phyloP scores from a whole-genome alignment of 139 green algal genomes.

The Dunaliella sp. region DNA sequence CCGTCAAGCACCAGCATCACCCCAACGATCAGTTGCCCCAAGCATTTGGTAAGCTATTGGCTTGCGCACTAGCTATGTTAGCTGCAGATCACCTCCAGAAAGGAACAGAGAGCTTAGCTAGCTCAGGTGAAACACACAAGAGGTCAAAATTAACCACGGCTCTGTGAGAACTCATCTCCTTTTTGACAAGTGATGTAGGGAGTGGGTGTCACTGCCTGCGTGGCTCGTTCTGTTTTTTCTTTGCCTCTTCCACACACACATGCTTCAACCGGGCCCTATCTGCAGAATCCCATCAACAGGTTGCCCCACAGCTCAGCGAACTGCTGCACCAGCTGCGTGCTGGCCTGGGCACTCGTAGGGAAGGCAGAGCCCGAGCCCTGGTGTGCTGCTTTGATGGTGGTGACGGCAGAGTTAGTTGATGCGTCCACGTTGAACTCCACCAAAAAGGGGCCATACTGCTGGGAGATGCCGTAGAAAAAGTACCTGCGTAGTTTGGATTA shows the following conservation, averaged over 20 bases:
- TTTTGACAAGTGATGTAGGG: not conserved
- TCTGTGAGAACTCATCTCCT: not conserved
- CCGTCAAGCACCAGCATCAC: no score
- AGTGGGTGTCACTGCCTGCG: no score
- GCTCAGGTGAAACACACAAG: no score
- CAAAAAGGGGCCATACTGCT: not conserved
- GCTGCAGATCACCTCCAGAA: not conserved
- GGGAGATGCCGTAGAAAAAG: constrained; percentile 70
- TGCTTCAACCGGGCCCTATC: constrained; percentile 2
- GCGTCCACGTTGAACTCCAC: not conserved
- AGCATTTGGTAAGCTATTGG: no score
- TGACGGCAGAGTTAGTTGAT: not conserved
- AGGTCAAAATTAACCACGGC: not conserved
- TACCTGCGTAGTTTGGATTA: no score
- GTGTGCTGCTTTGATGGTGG: not conserved
- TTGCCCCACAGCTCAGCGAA: constrained; percentile 50
- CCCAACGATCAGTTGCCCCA: no score
- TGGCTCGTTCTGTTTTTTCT: no score
- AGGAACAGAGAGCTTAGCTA: no score
- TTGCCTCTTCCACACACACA: not conserved
- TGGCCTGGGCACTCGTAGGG: constrained; percentile 60
- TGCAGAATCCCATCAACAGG: constrained; percentile 40
- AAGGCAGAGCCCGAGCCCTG: constrained; percentile 42
- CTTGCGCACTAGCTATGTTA: no score
- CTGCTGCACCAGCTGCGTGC: constrained; percentile 29